Percentiles rank a stretch among this genome's conserved stretches.
Evolutionary conservation across 176 grass and related monocot species (phyloP).

Genomic region (Phoenix dactylifera): DNA sequence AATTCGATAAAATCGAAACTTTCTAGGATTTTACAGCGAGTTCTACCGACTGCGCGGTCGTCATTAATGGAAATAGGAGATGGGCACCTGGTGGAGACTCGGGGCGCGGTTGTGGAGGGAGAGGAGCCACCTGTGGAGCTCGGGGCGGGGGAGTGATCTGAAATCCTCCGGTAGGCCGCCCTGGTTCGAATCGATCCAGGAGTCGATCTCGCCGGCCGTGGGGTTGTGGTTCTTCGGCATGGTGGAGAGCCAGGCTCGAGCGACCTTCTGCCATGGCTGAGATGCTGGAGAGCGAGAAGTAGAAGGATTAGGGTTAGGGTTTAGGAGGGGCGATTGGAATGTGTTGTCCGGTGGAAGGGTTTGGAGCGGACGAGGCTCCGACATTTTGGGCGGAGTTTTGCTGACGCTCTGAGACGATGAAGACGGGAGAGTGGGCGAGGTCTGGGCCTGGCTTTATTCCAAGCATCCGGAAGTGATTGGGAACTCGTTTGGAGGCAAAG

Average conservation of each 20-base stretch:
- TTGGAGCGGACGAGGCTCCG: conserved; percentile 23
- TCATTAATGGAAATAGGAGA: neutral
- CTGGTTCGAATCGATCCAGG: conserved; percentile 56
- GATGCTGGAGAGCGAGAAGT: conserved; percentile 12
- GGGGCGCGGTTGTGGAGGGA: conserved; percentile 11
- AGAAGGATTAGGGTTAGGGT: neutral
- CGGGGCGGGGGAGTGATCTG: conserved; percentile 44
- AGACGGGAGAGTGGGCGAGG: too few species aligned
- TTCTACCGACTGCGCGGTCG: neutral
- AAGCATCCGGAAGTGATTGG: too few species aligned
- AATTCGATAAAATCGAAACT: neutral
- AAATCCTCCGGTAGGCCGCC: conserved; percentile 15
- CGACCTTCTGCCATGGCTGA: conserved; percentile 43
- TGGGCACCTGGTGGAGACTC: conserved; percentile 24
- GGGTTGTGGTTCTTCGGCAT: conserved; percentile 43
- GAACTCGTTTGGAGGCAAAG: too few species aligned
- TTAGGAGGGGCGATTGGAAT: neutral
- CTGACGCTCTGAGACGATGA: neutral
- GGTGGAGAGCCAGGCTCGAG: conserved; percentile 48
- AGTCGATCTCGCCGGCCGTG: conserved; percentile 46
- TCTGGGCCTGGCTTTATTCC: too few species aligned
- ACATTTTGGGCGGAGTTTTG: neutral
- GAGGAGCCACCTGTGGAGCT: conserved; percentile 64
- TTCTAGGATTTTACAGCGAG: neutral
- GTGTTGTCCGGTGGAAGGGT: neutral